Conservation (phyloP, 331 rosid species). For the Quercus lobata region DNA sequence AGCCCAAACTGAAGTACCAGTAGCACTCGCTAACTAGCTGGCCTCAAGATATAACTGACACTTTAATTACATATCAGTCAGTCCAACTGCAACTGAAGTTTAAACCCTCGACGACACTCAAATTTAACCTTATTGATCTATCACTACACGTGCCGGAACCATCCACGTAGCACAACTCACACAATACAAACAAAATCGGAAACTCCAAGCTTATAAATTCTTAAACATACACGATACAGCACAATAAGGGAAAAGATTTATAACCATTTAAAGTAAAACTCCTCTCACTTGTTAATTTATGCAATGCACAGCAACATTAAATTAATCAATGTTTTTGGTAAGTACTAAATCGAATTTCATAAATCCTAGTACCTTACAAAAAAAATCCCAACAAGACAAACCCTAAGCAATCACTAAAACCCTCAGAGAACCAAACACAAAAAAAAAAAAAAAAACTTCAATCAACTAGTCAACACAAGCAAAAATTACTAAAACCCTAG, state of each 20-base stretch:
- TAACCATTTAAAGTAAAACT: neutral
- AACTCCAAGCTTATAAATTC: neutral
- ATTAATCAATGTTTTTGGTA: neutral
- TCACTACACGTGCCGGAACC: neutral
- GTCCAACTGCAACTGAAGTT: too few relatives aligned
- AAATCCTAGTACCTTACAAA: neutral
- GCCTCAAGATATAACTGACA: neutral
- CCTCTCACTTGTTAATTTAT: too few relatives aligned
- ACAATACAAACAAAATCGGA: neutral
- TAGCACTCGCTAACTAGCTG: neutral
- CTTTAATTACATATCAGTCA: too few relatives aligned
- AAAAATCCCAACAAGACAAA: neutral
- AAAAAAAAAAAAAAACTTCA: neutral
- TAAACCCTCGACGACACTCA: neutral
- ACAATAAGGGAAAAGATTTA: neutral
- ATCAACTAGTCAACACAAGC: neutral
- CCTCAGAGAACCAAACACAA: neutral
- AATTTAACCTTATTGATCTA: neutral
- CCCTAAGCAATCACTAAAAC: neutral
- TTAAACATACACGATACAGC: neutral
- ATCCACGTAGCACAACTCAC: neutral
- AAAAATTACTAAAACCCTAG: slow-evolving; percentile 8
- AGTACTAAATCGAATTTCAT: neutral
- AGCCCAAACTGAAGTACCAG: neutral
- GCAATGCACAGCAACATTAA: too few relatives aligned